These are phyloP conservation scores for Pseudozyma tsukubaensis DNA, from an alignment of 1,284 basidiomycete species.

Conservation along the genomic window DNA sequence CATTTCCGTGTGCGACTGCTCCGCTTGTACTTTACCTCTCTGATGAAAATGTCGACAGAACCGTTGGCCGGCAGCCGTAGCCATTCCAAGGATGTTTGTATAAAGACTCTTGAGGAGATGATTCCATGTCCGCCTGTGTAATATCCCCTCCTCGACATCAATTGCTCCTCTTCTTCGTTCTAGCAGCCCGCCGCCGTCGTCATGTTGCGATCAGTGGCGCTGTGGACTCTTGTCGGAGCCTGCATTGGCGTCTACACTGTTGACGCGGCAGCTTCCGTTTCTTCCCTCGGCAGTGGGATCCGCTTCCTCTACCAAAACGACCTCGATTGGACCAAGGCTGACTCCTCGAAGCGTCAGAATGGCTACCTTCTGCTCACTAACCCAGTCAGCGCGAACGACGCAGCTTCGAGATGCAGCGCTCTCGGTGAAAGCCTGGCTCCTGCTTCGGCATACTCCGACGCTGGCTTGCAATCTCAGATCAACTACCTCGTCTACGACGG, in stretches of 20 bases:
- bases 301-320: conserved; percentile 59
- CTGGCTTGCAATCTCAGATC: conserved; percentile 38
- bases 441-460: conserved; percentile 11
- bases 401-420: conserved; percentile 29
- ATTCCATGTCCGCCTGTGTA: not conserved
- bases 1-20: no score
- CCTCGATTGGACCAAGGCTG: conserved; percentile 43
- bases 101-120: no score
- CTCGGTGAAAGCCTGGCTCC: conserved; percentile 47
- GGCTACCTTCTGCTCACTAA: conserved; percentile 48
- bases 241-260: not conserved
- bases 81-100: no score
- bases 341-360: conserved; percentile 30
- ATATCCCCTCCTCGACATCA: not conserved
- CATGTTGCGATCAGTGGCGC: conserved; percentile 6
- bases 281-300: conserved; percentile 23
- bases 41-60: no score
- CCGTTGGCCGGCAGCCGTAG: no score
- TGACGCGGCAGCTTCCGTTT: conserved; percentile 5
- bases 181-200: not conserved
- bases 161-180: no score
- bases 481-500: conserved; percentile 28
- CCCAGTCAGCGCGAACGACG: conserved; percentile 24
- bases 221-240: conserved; percentile 6
- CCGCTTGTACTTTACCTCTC: no score